phyloP scores from a whole-genome alignment of 2,329 filamentous ascomycete genomes.

The Neopestalotiopsis clavispora region DNA sequence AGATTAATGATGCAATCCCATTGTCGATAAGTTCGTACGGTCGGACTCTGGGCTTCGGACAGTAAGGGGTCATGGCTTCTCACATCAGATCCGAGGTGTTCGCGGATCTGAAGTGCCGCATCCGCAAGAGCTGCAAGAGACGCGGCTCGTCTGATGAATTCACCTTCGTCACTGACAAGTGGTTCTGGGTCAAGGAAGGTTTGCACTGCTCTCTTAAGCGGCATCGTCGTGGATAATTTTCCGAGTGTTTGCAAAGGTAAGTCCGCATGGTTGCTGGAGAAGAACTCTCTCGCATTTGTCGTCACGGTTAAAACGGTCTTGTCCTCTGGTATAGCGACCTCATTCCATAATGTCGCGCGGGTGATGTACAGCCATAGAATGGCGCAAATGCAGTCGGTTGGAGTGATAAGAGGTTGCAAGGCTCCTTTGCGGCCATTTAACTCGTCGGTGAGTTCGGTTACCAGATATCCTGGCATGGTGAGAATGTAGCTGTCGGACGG shows the following conservation, averaged over 20 bases:
- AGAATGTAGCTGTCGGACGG: conserved; percentile 5
- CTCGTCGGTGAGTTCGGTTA: background rate
- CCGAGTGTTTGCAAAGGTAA: conserved; percentile 14
- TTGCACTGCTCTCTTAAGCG: too few species aligned
- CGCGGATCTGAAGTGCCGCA: background rate
- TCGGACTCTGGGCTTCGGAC: background rate
- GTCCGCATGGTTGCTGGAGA: background rate
- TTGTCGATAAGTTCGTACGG: background rate
- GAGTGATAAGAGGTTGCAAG: background rate
- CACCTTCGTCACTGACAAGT: background rate
- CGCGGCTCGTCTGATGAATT: background rate
- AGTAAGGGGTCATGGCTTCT: background rate
- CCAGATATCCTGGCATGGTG: conserved; percentile 3
- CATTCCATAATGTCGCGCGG: conserved; percentile 4
- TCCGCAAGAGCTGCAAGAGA: background rate
- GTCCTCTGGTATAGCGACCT: background rate
- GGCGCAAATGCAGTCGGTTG: conserved; percentile 12
- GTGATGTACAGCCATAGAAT: conserved; percentile 16
- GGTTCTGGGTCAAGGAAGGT: too few species aligned
- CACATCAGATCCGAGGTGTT: background rate
- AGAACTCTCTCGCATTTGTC: background rate
- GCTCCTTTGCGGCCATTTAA: too few species aligned
- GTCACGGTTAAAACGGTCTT: background rate
- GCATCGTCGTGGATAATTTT: conserved; percentile 17
- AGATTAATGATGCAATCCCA: conserved; percentile 1